These are phyloP conservation scores for Acacia concinna DNA, from an alignment of 331 rosid species.

Conservation along the genomic window DNA sequence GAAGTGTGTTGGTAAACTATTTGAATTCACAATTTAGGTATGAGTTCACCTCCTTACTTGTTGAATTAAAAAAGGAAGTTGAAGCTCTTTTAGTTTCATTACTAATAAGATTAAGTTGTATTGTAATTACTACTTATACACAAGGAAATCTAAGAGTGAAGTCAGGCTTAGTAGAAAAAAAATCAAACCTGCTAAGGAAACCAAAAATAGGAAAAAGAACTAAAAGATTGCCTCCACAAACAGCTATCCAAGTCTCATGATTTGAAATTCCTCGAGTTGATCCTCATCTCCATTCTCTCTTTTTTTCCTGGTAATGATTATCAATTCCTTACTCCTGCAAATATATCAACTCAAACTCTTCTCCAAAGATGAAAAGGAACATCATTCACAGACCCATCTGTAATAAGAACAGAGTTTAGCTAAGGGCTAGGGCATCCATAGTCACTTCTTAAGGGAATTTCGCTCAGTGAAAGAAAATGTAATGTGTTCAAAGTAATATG, in stretches of 20 bases:
- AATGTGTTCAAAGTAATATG: not conserved
- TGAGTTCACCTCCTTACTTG: not conserved
- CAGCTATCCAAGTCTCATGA: not conserved
- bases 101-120: not conserved
- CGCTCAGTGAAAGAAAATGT: not conserved
- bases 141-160: not conserved
- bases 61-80: not conserved
- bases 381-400: not conserved
- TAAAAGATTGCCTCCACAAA: not conserved
- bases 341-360: not conserved
- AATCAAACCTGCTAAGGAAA: not conserved
- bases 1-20: no score
- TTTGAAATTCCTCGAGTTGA: not conserved
- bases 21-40: not conserved
- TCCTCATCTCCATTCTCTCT: conserved; percentile 25
- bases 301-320: not conserved
- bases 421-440: not conserved
- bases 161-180: not conserved
- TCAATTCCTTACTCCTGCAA: not conserved
- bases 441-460: not conserved
- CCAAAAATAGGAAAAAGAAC: not conserved
- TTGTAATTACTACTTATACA: no score
- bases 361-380: not conserved
- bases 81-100: not conserved
- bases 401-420: not conserved